Evolutionary conservation across 2,329 filamentous ascomycete genomes (phyloP), one percentile per base, ranked within the genome.

Genomic region (Arthrobotrys musiformis): DNA sequence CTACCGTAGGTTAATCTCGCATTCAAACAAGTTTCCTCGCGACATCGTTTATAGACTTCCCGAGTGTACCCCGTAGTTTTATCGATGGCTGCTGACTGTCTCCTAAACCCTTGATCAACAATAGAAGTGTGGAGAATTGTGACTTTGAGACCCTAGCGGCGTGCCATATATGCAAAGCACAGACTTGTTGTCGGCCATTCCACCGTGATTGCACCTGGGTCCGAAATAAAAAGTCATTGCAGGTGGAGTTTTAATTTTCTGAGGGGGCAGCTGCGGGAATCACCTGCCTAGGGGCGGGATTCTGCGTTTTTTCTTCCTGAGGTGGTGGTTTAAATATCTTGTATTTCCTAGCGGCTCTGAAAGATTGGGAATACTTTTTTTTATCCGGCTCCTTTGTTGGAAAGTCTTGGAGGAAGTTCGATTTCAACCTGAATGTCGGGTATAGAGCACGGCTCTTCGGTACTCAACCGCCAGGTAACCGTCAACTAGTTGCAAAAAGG

Each of bases 1-100:
- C 33, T 6, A 9, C 15, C n/a, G 9, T 35, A 54, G 15, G 2
- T 54, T 35, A 33, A 54, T 54, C 4, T 48, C 15, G n/a, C 26
- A n/a, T 28, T 9, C 24, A 5, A 1, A 35, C n/a, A 22, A 35
- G 19, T 30, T 19, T 30, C 5, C 28, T 2, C 50, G 17, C 3
- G 19, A 58, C 44, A 44, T 62, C 58, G 37, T 46, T 37, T 62
- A 48, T 48, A 62, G 40, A 46, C 37, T 62, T 62, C 58, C 42
- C 37, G 37, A 48, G n/a, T 62, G 37, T 46, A 30, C 2, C 19
- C 15, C 15, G 22, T 17, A 6, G 2, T 30, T 28, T 22, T n/a
- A 1, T 61, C 15, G n/a, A 17, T 7, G 7, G 40, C n/a, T 8
- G 4, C 6, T 17, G 40, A 42, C 19, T 28, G 3, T 19, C 17